Evolutionary conservation across 768 basidiomycete species (phyloP).

Genomic region (Mycena vitilis): DNA sequence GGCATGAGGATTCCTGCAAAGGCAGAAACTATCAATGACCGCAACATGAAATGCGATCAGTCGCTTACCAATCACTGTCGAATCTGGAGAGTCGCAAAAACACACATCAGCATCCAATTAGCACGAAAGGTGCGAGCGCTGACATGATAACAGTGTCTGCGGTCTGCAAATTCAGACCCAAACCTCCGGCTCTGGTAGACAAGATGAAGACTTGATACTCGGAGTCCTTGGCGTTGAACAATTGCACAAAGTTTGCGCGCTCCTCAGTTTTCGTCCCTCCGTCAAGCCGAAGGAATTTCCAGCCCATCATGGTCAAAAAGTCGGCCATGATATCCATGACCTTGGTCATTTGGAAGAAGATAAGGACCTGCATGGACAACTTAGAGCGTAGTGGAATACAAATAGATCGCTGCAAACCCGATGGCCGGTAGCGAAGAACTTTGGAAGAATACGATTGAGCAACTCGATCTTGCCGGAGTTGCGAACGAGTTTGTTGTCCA

Average conservation of each 20-base stretch:
- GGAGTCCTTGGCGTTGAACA: constrained; percentile 91
- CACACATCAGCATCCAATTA: constrained; percentile 1
- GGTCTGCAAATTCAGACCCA: constrained; percentile 94
- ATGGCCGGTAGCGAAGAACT: constrained; percentile 93
- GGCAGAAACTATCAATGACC: constrained; percentile 34
- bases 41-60: neutral
- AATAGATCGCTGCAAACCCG: constrained; percentile 62
- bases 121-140: constrained; percentile 43
- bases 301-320: constrained; percentile 88
- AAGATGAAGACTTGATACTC: constrained; percentile 93
- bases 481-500: constrained; percentile 88
- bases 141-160: constrained; percentile 97
- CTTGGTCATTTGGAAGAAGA: constrained; percentile 99
- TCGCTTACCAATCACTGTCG: constrained; percentile 76
- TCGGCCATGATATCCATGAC: constrained; percentile 99
- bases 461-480: constrained; percentile 95
- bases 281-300: constrained; percentile 92
- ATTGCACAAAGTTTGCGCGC: constrained; percentile 85
- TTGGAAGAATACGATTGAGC: constrained; percentile 90
- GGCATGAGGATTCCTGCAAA: constrained; percentile 91
- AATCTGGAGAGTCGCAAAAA: constrained; percentile 58
- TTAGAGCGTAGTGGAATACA: constrained; percentile 8
- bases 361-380: constrained; percentile 74
- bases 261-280: constrained; percentile 97
- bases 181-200: constrained; percentile 93